Evolutionary conservation across 805 yeast species (phyloP), one percentile per base, ranked within the genome.

Genomic region (Wickerhamomyces chambardii): DNA sequence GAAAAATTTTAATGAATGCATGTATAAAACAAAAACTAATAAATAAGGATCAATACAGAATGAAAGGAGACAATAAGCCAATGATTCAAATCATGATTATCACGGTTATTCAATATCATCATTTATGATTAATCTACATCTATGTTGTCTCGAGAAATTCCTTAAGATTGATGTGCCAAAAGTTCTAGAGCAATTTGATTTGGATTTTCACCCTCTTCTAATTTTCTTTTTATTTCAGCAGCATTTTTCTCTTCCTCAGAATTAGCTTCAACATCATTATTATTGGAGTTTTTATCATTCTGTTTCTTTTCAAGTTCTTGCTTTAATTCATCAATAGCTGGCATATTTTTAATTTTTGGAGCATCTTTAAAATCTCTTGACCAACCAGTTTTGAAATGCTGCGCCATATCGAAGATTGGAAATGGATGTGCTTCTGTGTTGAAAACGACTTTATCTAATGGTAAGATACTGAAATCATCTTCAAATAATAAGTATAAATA

Each of bases 401-500:
- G 64, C 18, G 59, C 63, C 63, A 68, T 57, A 18, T 68, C 70
- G 39, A 85, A 73, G 28, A 63, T 68, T n/a, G 96, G 96, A 58
- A 87, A 74, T 27, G 95, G 92, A 55, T 87, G 97, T 0, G 95
- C 97, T 53, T 87, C 96, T 2, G 96, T 86, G 60, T 85, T 89
- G 66, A 84, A 85, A 6, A 89, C 86, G 35, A 78, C 70, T 38
- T 77, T 60, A 32, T 73, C 73, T 45, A 87, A 61, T 22, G 89
- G 86, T 43, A 83, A 59, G 36, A 75, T 67, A 42, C 70, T 64
- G 15, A 67, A 66, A 46, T 75, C 77, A 39, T 77, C 83, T 44
- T 84, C 92, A 58, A 86, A 86, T 42, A 86, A 61, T 37, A 85
- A 59, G 50, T 84, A 84, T 29, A 87, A 64, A 58, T 87, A 89